These are phyloP conservation scores for Termitomyces sp. DNA, from an alignment of 1,284 basidiomycete species.

Conservation along the genomic window DNA sequence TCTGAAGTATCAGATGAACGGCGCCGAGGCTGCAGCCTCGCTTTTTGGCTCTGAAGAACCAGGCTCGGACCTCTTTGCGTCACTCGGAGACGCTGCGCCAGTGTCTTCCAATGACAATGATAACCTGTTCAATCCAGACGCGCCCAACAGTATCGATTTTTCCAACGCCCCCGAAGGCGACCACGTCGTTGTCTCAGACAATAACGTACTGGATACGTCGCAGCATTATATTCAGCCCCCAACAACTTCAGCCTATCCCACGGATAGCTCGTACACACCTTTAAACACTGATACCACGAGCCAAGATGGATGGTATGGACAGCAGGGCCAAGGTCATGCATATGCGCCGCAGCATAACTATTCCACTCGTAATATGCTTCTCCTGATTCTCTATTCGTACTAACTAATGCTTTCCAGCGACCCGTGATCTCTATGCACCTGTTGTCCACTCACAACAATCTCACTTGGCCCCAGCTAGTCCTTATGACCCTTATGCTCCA, in stretches of 20 bases:
- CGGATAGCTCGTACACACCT: conserved; percentile 12
- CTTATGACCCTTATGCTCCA: conserved; percentile 30
- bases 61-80: conserved; percentile 60
- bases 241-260: conserved; percentile 3
- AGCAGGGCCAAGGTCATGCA: conserved; percentile 12
- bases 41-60: conserved; percentile 65
- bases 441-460: conserved; percentile 6
- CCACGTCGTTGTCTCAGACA: neutral
- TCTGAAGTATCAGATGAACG: conserved; percentile 38
- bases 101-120: conserved; percentile 21
- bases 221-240: conserved; percentile 13
- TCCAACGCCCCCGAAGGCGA: conserved; percentile 2
- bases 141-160: conserved; percentile 10
- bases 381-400: neutral
- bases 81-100: conserved; percentile 39
- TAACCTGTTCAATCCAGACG: conserved; percentile 21
- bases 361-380: conserved; percentile 7
- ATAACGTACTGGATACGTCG: conserved; percentile 4
- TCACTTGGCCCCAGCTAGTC: neutral
- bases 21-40: conserved; percentile 70
- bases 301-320: conserved; percentile 19
- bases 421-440: conserved; percentile 3
- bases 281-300: conserved; percentile 12
- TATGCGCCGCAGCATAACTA: conserved; percentile 11
- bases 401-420: conserved; percentile 4